Evolutionary conservation across 352 stramenopile genomes (phyloP), one percentile per base, ranked within the genome.

Genomic region (Globisporangium radiosum): DNA sequence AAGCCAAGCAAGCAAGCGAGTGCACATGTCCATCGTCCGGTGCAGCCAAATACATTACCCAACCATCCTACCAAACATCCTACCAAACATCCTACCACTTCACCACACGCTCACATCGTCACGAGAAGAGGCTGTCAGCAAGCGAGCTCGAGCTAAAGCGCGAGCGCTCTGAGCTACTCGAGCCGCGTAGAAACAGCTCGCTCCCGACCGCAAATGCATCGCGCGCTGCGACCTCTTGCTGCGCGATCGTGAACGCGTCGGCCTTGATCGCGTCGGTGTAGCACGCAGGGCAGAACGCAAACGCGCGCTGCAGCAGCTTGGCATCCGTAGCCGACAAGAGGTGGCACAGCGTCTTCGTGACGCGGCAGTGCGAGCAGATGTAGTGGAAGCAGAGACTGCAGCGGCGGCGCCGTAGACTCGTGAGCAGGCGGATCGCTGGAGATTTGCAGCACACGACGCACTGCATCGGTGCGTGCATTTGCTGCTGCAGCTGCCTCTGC

Each of bases 281-380:
- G 47, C 66, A 73, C 1, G 56, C 45, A 0, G 63, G 36, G 44
- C 67, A 73, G 51, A 73, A 73, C 37, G 40, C 48, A 19, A 56
- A 56, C 42, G 47, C 17, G 11, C 48, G 55, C 36, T 52, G 44
- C 33, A 37, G 25, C 33, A 54, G 55, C 47, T 15, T 36, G 45
- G 14, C 45, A 4, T 48, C n/a, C 2, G 42, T 43, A 4, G 54
- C 38, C 13, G 42, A 11, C 5, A 59, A 11, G 42, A 25, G 25
- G 25, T 59, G 54, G 54, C 43, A 52, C 17, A 61, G 48, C 56
- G 17, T 49, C 39, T 56, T 62, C 48, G 56, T 62, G 48, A 62
- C 47, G 5, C 44, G 51, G 36, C 55, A 60, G 9, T 10, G 19
- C 11, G 55, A 60, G 47, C 55, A 60, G 37, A 60, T 49, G 37